phyloP scores from a whole-genome alignment of 31 red algal genomes.

The Odonthalia washingtoniensis region DNA sequence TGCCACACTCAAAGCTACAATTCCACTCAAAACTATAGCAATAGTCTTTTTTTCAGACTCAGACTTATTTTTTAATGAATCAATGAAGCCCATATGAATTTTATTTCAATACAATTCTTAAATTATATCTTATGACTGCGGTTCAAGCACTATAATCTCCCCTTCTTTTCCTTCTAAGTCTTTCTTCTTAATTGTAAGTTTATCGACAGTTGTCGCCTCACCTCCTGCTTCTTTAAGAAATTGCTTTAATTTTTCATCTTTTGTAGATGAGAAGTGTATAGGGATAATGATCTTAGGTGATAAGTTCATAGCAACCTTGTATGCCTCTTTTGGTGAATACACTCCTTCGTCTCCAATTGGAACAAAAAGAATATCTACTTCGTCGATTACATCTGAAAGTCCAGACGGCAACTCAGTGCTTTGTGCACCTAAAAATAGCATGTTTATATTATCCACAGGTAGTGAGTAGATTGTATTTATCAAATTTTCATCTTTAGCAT shows the following conservation, averaged over 20 bases:
- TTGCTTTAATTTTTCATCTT: constrained; percentile 9
- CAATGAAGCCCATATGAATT: too few species aligned
- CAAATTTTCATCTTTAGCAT: neutral
- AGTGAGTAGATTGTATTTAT: constrained; percentile 22
- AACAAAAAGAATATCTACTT: constrained; percentile 18
- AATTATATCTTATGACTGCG: too few species aligned
- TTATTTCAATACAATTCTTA: too few species aligned
- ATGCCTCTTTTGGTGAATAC: constrained; percentile 5
- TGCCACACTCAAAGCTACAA: too few species aligned
- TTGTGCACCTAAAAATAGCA: constrained; percentile 20
- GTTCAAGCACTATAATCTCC: constrained; percentile 4
- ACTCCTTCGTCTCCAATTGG: neutral
- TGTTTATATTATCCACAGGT: neutral
- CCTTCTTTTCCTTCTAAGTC: constrained; percentile 1
- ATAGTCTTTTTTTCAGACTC: too few species aligned
- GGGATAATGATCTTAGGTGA: constrained; percentile 17
- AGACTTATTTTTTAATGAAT: too few species aligned
- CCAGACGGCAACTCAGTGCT: neutral
- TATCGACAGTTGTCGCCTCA: constrained; percentile 12
- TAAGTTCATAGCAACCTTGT: constrained; percentile 1
- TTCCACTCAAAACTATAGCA: too few species aligned
- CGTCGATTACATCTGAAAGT: neutral
- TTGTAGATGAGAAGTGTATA: neutral
- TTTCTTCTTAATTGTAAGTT: constrained; percentile 30
- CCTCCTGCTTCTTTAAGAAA: neutral